Conservation (phyloP, 73 alveolate species). For the Paramecium biaurelia region DNA sequence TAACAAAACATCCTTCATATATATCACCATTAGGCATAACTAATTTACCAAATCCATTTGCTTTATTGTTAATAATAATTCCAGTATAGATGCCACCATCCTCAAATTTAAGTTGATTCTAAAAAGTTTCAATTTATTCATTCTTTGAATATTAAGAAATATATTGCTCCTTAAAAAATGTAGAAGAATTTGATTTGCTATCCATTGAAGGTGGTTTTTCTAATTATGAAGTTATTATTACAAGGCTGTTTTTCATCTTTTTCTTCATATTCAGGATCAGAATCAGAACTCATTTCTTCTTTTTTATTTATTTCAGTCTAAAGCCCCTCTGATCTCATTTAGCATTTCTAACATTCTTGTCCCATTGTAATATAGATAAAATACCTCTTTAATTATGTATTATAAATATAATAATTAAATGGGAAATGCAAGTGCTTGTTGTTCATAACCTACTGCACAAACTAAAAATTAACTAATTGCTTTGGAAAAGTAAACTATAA, state of each 20-base stretch:
- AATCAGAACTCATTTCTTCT: background rate
- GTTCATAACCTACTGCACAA: background rate
- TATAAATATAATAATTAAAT: background rate
- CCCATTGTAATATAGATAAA: background rate
- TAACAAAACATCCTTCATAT: slow-evolving; percentile 77
- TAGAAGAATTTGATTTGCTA: background rate
- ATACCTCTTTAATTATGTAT: background rate
- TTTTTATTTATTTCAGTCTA: background rate
- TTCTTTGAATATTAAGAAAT: background rate
- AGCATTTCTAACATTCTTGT: background rate
- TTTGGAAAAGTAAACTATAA: background rate
- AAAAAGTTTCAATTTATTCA: background rate
- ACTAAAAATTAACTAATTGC: background rate
- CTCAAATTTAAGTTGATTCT: background rate
- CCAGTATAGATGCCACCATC: slow-evolving; percentile 76
- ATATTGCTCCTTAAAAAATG: background rate
- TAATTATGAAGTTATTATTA: background rate
- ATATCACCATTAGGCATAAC: slow-evolving; percentile 80
- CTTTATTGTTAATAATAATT: slow-evolving; percentile 57
- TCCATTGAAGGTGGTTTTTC: slow-evolving; percentile 15
- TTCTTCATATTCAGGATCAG: background rate
- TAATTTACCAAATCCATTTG: slow-evolving; percentile 66
- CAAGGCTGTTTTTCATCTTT: background rate
- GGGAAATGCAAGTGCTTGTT: slow-evolving; percentile 43
- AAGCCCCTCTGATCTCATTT: background rate